Percentiles rank a stretch among this genome's conserved stretches.
Conservation (phyloP, 1,139 yeast species). For the Petasospora fabianii region DNA sequence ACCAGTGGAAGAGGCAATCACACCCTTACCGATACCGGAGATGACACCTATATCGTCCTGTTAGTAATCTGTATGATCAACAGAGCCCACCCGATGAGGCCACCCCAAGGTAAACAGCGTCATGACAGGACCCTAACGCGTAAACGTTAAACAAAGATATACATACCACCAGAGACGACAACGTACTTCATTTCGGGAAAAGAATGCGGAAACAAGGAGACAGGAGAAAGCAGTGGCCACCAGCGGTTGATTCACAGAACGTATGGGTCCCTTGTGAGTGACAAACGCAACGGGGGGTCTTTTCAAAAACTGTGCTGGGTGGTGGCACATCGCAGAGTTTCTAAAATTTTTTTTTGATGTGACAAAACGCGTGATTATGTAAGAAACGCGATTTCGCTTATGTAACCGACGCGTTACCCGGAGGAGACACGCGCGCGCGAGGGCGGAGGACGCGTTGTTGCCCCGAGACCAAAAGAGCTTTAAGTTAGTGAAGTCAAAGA, state of each 20-base stretch:
- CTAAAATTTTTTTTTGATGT: not conserved
- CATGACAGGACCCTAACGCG: slow-evolving; percentile 4
- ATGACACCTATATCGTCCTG: slow-evolving; percentile 49
- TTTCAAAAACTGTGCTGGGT: not conserved
- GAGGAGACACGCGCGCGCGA: too few relatives aligned
- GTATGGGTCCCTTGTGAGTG: slow-evolving; percentile 5
- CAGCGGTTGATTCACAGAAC: slow-evolving; percentile 2
- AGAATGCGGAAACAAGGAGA: not conserved
- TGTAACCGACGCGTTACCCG: not conserved
- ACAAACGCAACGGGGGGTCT: slow-evolving; percentile 13
- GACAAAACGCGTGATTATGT: not conserved
- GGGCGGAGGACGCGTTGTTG: not conserved
- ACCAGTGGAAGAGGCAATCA: slow-evolving; percentile 92
- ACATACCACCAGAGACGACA: slow-evolving; percentile 86
- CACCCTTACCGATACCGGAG: slow-evolving; percentile 99
- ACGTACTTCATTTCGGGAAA: slow-evolving; percentile 82
- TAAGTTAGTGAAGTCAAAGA: too few relatives aligned
- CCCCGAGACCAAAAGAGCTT: not conserved
- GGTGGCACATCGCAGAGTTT: not conserved
- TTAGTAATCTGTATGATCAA: too few relatives aligned
- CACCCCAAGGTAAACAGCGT: too few relatives aligned
- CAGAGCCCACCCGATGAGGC: too few relatives aligned
- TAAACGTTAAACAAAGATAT: not conserved
- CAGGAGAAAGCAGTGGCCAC: slow-evolving; percentile 1
- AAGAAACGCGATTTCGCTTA: not conserved